Percentiles rank a stretch among this genome's conserved stretches.
Evolutionary conservation across 2,329 filamentous ascomycete genomes (phyloP).

Genomic region (Hymenoscyphus salicellus): DNA sequence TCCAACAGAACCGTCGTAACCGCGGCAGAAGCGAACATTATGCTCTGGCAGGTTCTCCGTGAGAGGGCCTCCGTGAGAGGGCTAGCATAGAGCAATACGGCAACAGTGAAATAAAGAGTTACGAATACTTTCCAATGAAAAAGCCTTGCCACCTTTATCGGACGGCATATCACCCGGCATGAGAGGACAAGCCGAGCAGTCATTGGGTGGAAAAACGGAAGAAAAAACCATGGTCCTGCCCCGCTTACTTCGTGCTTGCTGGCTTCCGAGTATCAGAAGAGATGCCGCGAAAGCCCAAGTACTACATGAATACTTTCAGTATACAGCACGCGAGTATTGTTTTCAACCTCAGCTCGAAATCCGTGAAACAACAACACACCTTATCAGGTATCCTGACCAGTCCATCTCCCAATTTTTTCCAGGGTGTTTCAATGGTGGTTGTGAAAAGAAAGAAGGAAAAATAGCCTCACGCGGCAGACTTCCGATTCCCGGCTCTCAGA

Average conservation of each 20-base stretch:
- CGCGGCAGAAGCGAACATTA: neutral
- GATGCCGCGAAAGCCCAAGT: neutral
- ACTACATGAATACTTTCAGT: neutral
- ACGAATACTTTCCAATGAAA: neutral
- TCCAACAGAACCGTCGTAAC: neutral
- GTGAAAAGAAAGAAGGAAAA: neutral
- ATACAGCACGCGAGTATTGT: neutral
- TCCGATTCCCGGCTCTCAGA: neutral
- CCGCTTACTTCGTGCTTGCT: neutral
- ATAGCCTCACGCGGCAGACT: neutral
- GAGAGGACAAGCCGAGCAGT: neutral
- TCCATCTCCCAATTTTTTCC: neutral
- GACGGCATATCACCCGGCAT: neutral
- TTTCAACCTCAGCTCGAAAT: neutral
- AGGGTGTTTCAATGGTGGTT: neutral
- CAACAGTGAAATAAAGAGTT: neutral
- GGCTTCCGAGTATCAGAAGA: neutral
- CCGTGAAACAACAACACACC: neutral
- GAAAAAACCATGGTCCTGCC: neutral
- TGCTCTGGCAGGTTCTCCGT: neutral
- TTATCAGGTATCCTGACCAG: neutral
- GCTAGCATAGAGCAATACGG: neutral
- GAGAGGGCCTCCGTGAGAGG: too few species aligned
- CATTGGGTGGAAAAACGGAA: neutral
- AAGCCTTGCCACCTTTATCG: neutral